Percentiles rank a stretch among this genome's conserved stretches.
Conservation (phyloP, 1,139 yeast genomes). For the Candida dubliniensis region DNA sequence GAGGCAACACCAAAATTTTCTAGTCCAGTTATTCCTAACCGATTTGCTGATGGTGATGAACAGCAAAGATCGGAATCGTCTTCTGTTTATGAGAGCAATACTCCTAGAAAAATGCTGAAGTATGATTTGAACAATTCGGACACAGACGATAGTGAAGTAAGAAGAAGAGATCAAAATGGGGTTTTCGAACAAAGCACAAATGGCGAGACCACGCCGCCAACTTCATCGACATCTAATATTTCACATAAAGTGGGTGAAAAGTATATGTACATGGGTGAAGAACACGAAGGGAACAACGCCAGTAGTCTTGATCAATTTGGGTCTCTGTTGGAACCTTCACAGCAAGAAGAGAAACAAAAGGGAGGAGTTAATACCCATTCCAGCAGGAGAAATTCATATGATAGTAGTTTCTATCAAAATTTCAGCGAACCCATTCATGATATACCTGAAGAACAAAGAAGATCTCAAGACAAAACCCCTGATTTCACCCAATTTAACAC, state of each 20-base stretch:
- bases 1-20: slow-evolving; percentile 10
- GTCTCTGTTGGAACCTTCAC: no score
- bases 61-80: not conserved
- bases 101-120: not conserved
- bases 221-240: slow-evolving; percentile 24
- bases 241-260: slow-evolving; percentile 11
- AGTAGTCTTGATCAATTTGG: no score
- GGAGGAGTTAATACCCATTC: not conserved
- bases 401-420: slow-evolving; percentile 4
- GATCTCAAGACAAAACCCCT: not conserved
- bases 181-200: slow-evolving; percentile 22
- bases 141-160: slow-evolving; percentile 10
- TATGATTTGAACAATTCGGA: slow-evolving; percentile 7
- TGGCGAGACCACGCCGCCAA: slow-evolving; percentile 23
- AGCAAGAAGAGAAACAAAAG: not conserved
- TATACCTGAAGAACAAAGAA: slow-evolving; percentile 5
- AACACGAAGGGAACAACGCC: no score
- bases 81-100: not conserved
- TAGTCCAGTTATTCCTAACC: slow-evolving; percentile 3
- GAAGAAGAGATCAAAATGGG: slow-evolving; percentile 8
- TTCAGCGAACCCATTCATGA: slow-evolving; percentile 11
- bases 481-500: slow-evolving; percentile 2
- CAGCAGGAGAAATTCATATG: not conserved
- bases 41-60: not conserved
- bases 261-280: not conserved